These are phyloP conservation scores for Solanum tacnaense DNA, from an alignment of 257 asterid genomes.

Conservation along the genomic window DNA sequence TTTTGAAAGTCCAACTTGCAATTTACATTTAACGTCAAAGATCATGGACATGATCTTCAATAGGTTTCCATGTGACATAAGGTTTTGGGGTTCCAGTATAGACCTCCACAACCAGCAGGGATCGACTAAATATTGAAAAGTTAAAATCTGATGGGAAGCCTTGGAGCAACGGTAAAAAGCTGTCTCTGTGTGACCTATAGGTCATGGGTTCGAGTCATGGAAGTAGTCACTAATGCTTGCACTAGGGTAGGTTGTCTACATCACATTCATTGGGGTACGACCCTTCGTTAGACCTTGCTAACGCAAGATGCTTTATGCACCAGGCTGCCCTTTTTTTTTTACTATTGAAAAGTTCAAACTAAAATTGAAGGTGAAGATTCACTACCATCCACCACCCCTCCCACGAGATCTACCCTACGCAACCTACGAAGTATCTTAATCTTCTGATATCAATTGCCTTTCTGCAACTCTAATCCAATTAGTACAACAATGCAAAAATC, in stretches of 20 bases:
- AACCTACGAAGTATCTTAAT: not conserved
- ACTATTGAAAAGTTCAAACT: not conserved
- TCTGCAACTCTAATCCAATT: not conserved
- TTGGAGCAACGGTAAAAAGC: not conserved
- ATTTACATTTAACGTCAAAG: not conserved
- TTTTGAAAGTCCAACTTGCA: not conserved
- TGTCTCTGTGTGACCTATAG: not conserved
- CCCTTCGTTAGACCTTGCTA: not conserved
- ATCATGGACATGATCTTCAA: not conserved
- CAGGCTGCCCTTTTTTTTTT: not conserved
- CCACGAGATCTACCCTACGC: not conserved
- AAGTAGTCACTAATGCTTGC: not conserved
- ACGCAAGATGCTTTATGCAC: not conserved
- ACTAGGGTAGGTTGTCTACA: not conserved
- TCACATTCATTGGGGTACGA: not conserved
- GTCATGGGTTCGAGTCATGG: not conserved
- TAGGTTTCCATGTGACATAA: not conserved
- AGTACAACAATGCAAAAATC: not conserved
- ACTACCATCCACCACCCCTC: not conserved
- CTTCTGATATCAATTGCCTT: not conserved
- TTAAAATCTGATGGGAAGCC: not conserved
- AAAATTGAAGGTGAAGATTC: not conserved
- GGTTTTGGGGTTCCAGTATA: not conserved
- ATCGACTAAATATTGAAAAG: not conserved
- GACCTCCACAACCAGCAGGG: not conserved